phyloP scores from a whole-genome alignment of 2,329 filamentous ascomycete species.

The Rhexocercosporidium sp. region DNA sequence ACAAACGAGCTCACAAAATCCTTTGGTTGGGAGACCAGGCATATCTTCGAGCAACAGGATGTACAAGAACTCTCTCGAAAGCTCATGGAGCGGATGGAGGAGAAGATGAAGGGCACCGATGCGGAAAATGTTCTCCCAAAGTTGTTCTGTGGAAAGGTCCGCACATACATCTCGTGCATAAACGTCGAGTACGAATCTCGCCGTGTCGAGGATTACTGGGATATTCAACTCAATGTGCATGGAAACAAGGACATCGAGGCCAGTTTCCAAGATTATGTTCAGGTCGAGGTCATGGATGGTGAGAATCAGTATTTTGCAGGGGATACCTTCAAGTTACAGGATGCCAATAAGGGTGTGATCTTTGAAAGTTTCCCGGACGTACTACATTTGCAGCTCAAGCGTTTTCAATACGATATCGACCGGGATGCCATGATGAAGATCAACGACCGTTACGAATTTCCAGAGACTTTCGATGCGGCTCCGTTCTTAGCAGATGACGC shows the following conservation, averaged over 20 bases:
- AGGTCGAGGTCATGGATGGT: constrained; percentile 95
- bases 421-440: constrained; percentile 99
- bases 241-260: constrained; percentile 92
- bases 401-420: constrained; percentile 97
- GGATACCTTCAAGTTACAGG: constrained; percentile 88
- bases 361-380: constrained; percentile 96
- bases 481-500: constrained; percentile 87
- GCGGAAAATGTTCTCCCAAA: constrained; percentile 87
- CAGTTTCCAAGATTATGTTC: constrained; percentile 95
- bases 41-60: constrained; percentile 99
- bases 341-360: constrained; percentile 97
- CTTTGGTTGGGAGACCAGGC: constrained; percentile 96
- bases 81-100: constrained; percentile 95
- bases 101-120: constrained; percentile 96
- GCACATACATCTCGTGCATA: constrained; percentile 98
- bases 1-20: constrained; percentile 95
- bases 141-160: constrained; percentile 97
- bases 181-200: constrained; percentile 98
- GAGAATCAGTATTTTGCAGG: constrained; percentile 98
- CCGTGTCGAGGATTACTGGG: constrained; percentile 96
- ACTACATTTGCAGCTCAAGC: constrained; percentile 91
- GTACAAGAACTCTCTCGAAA: constrained; percentile 96
- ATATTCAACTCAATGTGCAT: constrained; percentile 95
- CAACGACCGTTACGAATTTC: constrained; percentile 90
- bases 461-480: constrained; percentile 80